phyloP scores from a whole-genome alignment of 768 basidiomycete species.

The Russula olivacea region DNA sequence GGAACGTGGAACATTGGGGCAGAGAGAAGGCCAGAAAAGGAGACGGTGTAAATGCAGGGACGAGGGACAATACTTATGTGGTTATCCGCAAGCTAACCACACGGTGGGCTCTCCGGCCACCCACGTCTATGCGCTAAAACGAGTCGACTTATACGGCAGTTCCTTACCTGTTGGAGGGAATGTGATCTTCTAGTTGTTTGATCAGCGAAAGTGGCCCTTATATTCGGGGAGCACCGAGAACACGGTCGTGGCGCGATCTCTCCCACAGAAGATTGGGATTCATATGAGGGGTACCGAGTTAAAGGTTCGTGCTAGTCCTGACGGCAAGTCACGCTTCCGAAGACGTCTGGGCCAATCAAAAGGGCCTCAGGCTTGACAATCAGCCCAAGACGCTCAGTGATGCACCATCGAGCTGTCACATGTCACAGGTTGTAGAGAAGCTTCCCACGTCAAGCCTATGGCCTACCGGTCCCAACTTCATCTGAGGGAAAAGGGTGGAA shows the following conservation, averaged over 20 bases:
- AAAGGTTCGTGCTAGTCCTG: slow-evolving; percentile 1
- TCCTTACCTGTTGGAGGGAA: slow-evolving; percentile 10
- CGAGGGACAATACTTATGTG: slow-evolving; percentile 1
- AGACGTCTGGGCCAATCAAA: not conserved
- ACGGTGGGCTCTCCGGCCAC: not conserved
- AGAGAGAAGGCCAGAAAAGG: not conserved
- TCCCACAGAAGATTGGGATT: slow-evolving; percentile 10
- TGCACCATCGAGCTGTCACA: slow-evolving; percentile 2
- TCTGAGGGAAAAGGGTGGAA: slow-evolving; percentile 7
- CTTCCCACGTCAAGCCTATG: not conserved
- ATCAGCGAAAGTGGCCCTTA: slow-evolving; percentile 19
- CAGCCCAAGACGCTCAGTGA: slow-evolving; percentile 5
- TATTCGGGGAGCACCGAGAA: slow-evolving; percentile 14
- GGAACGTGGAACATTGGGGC: slow-evolving; percentile 14
- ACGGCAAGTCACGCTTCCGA: not conserved
- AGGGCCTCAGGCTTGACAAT: slow-evolving; percentile 5
- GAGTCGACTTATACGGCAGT: not conserved
- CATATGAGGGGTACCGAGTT: slow-evolving; percentile 4
- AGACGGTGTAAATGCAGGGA: slow-evolving; percentile 3
- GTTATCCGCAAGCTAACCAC: slow-evolving; percentile 11
- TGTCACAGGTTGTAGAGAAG: slow-evolving; percentile 12
- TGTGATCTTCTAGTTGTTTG: slow-evolving; percentile 16
- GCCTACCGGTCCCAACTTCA: not conserved
- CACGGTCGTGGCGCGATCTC: slow-evolving; percentile 20
- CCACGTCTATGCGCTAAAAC: not conserved